Evolutionary conservation across 768 basidiomycete genomes (phyloP).

Genomic region (Suillus plorans): DNA sequence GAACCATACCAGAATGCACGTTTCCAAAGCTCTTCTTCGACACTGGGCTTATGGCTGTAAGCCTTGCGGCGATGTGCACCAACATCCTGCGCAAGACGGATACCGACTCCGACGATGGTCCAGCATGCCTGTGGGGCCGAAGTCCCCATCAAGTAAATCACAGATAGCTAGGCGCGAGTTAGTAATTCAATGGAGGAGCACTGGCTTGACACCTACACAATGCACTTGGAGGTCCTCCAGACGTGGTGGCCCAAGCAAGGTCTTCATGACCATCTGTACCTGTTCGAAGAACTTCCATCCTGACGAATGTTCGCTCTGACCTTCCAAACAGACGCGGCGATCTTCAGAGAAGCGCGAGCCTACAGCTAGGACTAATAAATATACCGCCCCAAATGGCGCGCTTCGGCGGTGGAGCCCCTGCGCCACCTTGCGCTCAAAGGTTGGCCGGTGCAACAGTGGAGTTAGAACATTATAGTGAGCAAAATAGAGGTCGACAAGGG

Average conservation of each 20-base stretch:
- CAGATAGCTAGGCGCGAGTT: constrained; percentile 43
- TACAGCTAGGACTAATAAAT: constrained; percentile 72
- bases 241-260: constrained; percentile 53
- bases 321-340: constrained; percentile 48
- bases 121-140: constrained; percentile 66
- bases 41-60: constrained; percentile 28
- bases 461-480: constrained; percentile 49
- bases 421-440: constrained; percentile 53
- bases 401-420: constrained; percentile 52
- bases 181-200: not conserved
- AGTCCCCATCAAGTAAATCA: constrained; percentile 53
- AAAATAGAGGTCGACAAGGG: constrained; percentile 69
- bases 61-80: constrained; percentile 49
- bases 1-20: constrained; percentile 46
- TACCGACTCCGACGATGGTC: constrained; percentile 62
- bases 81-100: constrained; percentile 60
- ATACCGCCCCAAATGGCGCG: constrained; percentile 52
- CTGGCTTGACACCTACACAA: constrained; percentile 40
- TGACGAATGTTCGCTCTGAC: constrained; percentile 41
- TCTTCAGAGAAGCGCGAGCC: constrained; percentile 59
- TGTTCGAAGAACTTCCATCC: constrained; percentile 52
- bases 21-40: constrained; percentile 64
- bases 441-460: constrained; percentile 73
- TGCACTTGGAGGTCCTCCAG: constrained; percentile 74
- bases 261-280: constrained; percentile 59